Evolutionary conservation across 495 filamentous ascomycete genomes (phyloP).

Genomic region (Cercophora samala): DNA sequence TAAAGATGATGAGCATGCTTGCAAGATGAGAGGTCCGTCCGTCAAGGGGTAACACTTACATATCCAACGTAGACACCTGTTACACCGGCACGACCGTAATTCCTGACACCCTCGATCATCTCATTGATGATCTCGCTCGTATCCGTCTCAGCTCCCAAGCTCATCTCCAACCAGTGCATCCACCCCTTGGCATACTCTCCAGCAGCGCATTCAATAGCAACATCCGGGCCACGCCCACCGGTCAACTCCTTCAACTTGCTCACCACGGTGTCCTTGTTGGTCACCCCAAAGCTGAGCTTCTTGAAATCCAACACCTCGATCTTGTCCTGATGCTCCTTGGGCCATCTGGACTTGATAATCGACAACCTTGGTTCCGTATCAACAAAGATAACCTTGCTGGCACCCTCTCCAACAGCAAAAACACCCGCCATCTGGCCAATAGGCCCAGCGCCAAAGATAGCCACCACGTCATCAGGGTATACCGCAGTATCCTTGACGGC

Average conservation of each 20-base stretch:
- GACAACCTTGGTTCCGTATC: slow-evolving; percentile 76
- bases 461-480: slow-evolving; percentile 71
- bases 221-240: slow-evolving; percentile 64
- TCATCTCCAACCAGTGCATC: slow-evolving; percentile 72
- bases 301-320: slow-evolving; percentile 46
- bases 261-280: slow-evolving; percentile 58
- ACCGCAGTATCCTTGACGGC: slow-evolving; percentile 82
- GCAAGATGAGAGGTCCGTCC: background rate
- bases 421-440: slow-evolving; percentile 80
- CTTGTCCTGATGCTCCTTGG: slow-evolving; percentile 40
- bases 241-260: slow-evolving; percentile 70
- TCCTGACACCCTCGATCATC: slow-evolving; percentile 73
- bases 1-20: background rate
- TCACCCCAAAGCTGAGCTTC: slow-evolving; percentile 45
- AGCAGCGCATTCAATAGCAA: slow-evolving; percentile 78
- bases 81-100: slow-evolving; percentile 71
- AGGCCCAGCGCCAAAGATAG: slow-evolving; percentile 74
- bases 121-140: slow-evolving; percentile 85
- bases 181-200: slow-evolving; percentile 84
- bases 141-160: slow-evolving; percentile 76
- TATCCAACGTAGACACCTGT: slow-evolving; percentile 82
- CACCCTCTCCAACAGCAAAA: slow-evolving; percentile 69
- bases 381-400: slow-evolving; percentile 72
- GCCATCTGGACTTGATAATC: slow-evolving; percentile 60
- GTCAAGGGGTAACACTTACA: slow-evolving; percentile 44